phyloP scores from a whole-genome alignment of 768 basidiomycete genomes.

The Rhodotorula graminis region DNA sequence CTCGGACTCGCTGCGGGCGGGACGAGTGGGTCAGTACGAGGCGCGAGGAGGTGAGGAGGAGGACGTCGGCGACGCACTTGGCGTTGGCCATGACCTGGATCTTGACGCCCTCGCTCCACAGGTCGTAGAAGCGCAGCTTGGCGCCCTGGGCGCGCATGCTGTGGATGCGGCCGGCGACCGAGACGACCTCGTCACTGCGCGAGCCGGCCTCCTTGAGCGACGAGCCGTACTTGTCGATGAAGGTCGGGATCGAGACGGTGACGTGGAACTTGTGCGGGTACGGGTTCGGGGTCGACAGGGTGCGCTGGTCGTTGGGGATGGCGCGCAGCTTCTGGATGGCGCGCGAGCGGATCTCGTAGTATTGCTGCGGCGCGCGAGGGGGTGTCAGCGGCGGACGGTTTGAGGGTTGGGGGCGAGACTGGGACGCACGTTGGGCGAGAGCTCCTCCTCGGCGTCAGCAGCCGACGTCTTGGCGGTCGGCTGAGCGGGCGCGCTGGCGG shows the following conservation, averaged over 20 bases:
- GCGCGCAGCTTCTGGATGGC: conserved; percentile 79
- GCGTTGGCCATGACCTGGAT: conserved; percentile 91
- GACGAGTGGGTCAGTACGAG: too few species aligned
- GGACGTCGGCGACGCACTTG: conserved; percentile 55
- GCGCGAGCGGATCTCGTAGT: conserved; percentile 86
- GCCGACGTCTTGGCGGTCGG: conserved; percentile 43
- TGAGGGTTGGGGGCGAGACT: not conserved
- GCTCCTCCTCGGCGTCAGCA: conserved; percentile 67
- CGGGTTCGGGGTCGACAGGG: conserved; percentile 64
- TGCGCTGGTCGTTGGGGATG: conserved; percentile 55
- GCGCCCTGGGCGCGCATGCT: conserved; percentile 75
- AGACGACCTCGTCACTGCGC: conserved; percentile 58
- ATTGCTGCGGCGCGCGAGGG: conserved; percentile 64
- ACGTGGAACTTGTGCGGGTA: conserved; percentile 99
- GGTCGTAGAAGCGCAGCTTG: conserved; percentile 89
- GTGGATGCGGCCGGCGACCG: conserved; percentile 84
- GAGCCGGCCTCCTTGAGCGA: conserved; percentile 39
- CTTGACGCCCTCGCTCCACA: conserved; percentile 85
- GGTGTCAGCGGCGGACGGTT: not conserved
- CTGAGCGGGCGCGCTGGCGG: conserved; percentile 47
- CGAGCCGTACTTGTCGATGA: conserved; percentile 68
- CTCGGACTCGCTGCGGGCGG: conserved; percentile 44
- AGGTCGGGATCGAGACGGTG: conserved; percentile 64
- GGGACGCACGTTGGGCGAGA: conserved; percentile 77
- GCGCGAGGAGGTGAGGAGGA: too few species aligned